These are phyloP conservation scores for Nicotiana noctiflora DNA, from an alignment of 257 asterid genomes.

Conservation along the genomic window DNA sequence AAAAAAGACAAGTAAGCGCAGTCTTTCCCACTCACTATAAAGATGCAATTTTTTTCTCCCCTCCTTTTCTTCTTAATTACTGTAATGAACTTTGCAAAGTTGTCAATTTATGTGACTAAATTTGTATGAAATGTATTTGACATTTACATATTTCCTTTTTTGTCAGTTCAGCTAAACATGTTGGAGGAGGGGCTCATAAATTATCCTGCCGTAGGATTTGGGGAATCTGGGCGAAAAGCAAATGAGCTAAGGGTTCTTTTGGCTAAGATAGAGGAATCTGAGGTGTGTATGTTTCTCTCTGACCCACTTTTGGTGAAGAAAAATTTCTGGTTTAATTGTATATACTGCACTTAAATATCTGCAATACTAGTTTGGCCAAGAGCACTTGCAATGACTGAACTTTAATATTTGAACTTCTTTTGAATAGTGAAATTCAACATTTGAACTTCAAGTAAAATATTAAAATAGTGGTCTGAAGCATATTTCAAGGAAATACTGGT, in stretches of 20 bases:
- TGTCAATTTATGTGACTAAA: not conserved
- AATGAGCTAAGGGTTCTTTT: conserved; percentile 77
- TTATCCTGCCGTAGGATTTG: conserved; percentile 92
- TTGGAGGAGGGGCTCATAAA: conserved; percentile 96
- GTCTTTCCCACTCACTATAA: conserved; percentile 19
- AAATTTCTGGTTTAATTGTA: not conserved
- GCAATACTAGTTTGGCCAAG: not conserved
- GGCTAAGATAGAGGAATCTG: conserved; percentile 95
- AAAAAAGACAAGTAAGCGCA: conserved; percentile 88
- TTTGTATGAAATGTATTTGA: not conserved
- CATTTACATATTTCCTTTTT: conserved; percentile 29
- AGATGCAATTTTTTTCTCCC: not conserved
- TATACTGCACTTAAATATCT: not conserved
- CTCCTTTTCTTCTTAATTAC: not conserved
- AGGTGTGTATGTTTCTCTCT: conserved; percentile 42
- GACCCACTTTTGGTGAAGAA: not conserved
- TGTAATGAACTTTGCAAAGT: not conserved
- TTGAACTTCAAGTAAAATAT: not conserved
- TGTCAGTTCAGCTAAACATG: conserved; percentile 96
- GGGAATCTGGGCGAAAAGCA: conserved; percentile 88
- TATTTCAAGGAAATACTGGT: not conserved
- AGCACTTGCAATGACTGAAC: not conserved
- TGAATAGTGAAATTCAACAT: too few species aligned
- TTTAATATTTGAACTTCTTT: not conserved
- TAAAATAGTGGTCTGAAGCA: not conserved